Conservation (phyloP, 176 grass and related monocot genomes). For the Puya raimondii region DNA sequence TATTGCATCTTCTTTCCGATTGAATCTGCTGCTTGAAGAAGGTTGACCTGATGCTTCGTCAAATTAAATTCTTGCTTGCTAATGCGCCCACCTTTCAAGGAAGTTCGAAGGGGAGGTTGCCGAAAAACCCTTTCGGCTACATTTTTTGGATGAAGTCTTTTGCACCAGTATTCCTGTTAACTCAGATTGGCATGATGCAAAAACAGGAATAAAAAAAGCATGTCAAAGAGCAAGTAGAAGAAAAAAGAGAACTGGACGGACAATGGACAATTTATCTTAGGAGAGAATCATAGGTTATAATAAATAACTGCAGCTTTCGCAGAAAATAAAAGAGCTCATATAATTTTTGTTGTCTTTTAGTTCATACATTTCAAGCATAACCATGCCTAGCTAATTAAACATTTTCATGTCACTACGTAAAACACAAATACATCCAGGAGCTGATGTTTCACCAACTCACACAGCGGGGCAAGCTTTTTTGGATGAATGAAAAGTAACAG, state of each 20-base stretch:
- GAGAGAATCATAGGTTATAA: not conserved
- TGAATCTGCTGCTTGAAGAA: slow-evolving; percentile 68
- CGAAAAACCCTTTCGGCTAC: slow-evolving; percentile 92
- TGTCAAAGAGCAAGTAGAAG: not conserved
- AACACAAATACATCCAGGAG: too few relatives aligned
- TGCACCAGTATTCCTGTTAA: slow-evolving; percentile 96
- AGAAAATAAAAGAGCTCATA: too few relatives aligned
- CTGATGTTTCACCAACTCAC: too few relatives aligned
- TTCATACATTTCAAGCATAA: too few relatives aligned
- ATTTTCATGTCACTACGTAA: too few relatives aligned
- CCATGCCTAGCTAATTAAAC: too few relatives aligned
- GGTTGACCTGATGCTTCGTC: slow-evolving; percentile 70
- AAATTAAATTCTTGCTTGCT: slow-evolving; percentile 90
- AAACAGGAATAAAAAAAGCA: not conserved
- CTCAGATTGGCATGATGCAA: not conserved
- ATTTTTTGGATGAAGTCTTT: slow-evolving; percentile 90
- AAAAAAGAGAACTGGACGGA: not conserved
- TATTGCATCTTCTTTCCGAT: slow-evolving; percentile 88
- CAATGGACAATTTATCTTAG: not conserved
- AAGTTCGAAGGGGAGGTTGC: slow-evolving; percentile 68
- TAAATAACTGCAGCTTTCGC: not conserved
- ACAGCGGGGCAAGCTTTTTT: too few relatives aligned
- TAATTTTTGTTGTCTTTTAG: too few relatives aligned
- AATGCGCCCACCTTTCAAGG: slow-evolving; percentile 69
- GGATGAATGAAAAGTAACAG: too few relatives aligned